Conservation (phyloP, 2,329 filamentous ascomycete species). For the Botrytis aclada region DNA sequence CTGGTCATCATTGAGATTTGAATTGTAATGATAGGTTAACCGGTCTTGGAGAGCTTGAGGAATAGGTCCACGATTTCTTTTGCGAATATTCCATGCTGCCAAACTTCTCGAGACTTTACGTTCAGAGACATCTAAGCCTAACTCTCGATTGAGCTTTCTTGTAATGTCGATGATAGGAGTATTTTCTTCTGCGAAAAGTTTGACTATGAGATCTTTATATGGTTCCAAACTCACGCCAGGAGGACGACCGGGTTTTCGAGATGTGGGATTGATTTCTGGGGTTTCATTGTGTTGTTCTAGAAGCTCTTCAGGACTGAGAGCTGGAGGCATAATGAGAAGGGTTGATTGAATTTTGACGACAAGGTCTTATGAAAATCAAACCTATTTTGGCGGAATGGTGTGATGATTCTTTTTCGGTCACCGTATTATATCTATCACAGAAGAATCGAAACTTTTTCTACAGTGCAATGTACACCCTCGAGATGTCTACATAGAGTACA, state of each 20-base stretch:
- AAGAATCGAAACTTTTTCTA: not conserved
- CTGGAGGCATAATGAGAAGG: not conserved
- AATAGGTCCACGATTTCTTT: conserved; percentile 31
- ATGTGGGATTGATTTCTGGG: conserved; percentile 3
- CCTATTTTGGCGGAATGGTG: not conserved
- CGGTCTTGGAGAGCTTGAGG: conserved; percentile 32
- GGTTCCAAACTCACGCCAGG: conserved; percentile 31
- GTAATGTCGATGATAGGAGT: conserved; percentile 34
- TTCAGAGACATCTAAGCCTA: conserved; percentile 33
- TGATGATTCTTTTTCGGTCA: not conserved
- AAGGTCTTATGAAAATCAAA: conserved; percentile 5
- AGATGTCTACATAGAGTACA: not conserved
- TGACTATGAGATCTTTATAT: conserved; percentile 34
- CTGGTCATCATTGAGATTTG: conserved; percentile 35
- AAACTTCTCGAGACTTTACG: conserved; percentile 34
- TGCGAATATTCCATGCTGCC: conserved; percentile 33
- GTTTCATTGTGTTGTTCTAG: not conserved
- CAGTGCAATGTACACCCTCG: not conserved
- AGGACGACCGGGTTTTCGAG: conserved; percentile 32
- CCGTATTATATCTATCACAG: not conserved
- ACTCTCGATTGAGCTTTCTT: conserved; percentile 30
- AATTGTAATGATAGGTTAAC: conserved; percentile 34
- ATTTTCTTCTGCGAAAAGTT: conserved; percentile 31
- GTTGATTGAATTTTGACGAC: conserved; percentile 8
- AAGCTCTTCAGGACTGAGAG: not conserved